These are phyloP conservation scores for Lachnellula cervina DNA, from an alignment of 2,329 filamentous ascomycete species.

Conservation along the genomic window DNA sequence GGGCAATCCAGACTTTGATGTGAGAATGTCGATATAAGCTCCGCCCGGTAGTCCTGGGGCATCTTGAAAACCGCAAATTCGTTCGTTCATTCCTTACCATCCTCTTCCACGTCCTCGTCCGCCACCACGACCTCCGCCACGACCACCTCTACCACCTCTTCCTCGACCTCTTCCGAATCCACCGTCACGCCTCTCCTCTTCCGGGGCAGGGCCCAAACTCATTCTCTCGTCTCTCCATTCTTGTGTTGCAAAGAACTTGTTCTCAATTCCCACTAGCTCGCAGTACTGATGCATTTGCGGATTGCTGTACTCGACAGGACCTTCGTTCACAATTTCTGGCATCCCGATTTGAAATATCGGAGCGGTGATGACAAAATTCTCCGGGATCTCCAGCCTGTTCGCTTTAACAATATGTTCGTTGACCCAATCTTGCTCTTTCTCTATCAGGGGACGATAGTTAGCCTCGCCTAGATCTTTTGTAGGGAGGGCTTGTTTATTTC, in stretches of 20 bases:
- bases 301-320: slow-evolving; percentile 78
- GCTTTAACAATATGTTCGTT: slow-evolving; percentile 64
- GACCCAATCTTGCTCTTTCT: slow-evolving; percentile 72
- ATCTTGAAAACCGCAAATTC: slow-evolving; percentile 12
- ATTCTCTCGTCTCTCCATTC: slow-evolving; percentile 62
- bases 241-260: slow-evolving; percentile 68
- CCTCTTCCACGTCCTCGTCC: slow-evolving; percentile 30
- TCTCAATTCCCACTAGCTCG: slow-evolving; percentile 67
- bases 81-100: slow-evolving; percentile 10
- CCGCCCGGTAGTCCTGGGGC: slow-evolving; percentile 9
- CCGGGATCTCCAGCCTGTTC: slow-evolving; percentile 63
- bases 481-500: slow-evolving; percentile 49
- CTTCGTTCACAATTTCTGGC: slow-evolving; percentile 54
- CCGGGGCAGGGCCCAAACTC: slow-evolving; percentile 50
- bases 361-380: slow-evolving; percentile 74
- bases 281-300: slow-evolving; percentile 83
- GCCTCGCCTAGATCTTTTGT: slow-evolving; percentile 63
- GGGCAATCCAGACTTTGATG: no score
- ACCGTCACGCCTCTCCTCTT: slow-evolving; percentile 29
- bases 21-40: neutral
- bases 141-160: slow-evolving; percentile 30
- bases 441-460: slow-evolving; percentile 63
- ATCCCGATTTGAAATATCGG: slow-evolving; percentile 59
- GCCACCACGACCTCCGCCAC: slow-evolving; percentile 32
- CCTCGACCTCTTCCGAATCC: slow-evolving; percentile 27